Evolutionary conservation across 2,329 filamentous ascomycete genomes (phyloP), one percentile per base, ranked within the genome.

Genomic region (Fusarium sp.): DNA sequence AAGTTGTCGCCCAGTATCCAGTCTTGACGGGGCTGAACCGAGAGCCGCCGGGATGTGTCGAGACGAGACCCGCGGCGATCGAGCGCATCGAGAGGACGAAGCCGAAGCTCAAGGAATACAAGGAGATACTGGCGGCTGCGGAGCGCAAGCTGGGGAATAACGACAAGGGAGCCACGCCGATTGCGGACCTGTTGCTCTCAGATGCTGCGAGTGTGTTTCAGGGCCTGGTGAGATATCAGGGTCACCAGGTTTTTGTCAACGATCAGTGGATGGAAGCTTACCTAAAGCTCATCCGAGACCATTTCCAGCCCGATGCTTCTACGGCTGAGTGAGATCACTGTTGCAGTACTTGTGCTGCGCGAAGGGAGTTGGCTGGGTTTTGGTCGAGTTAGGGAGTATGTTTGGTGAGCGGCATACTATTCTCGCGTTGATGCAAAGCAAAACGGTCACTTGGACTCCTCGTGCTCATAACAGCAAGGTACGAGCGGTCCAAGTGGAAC

Each of bases 141-240:
- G 21, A 18, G 23, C 8, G 15, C 21, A 33, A 33, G 7, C 21
- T 33, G 0, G 21, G 15, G 4, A n/a, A 18, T 4, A 2, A 9
- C 45, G 45, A 31, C 5, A 6, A 19, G 29, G 21, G 46, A 14
- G 15, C 21, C 21, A 18, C 15, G 15, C 15, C 15, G 16, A 18
- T 49, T 3, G 21, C 21, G 27, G 46, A 49, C 14, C 10, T 49
- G 10, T 23, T 49, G 7, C 21, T 49, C 5, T 31, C 29, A 33
- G 15, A 49, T n/a, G 27, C 21, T 6, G 21, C 29, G 29, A 49
- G 21, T 18, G 21, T n/a, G 21, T 31, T 33, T 3, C 15, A 19
- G n/a, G 46, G 46, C 10, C 29, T 23, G n/a, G n/a, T 49, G 21
- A 49, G 29, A 49, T 49, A 33, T 33, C 46, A 49, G 46, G 15